phyloP scores from a whole-genome alignment of 2,329 filamentous ascomycete genomes.

The Dactylellina parvicollis region DNA sequence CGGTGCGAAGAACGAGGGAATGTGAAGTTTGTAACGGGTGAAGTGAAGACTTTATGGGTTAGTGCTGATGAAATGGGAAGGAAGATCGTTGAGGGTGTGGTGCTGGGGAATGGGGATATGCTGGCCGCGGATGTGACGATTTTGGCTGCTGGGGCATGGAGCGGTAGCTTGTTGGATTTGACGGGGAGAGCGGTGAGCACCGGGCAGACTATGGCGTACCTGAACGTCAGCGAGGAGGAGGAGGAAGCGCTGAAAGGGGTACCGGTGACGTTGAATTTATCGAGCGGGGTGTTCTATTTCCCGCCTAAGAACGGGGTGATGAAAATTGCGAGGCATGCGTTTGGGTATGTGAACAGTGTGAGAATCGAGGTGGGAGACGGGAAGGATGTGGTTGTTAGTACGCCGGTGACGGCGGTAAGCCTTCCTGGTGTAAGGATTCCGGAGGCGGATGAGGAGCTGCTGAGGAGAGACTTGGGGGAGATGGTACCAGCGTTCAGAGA shows the following conservation, averaged over 20 bases:
- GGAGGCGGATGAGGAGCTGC: slow-evolving; percentile 69
- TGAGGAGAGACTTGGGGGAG: slow-evolving; percentile 70
- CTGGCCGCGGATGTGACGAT: slow-evolving; percentile 77
- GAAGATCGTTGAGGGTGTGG: slow-evolving; percentile 68
- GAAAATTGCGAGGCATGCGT: slow-evolving; percentile 76
- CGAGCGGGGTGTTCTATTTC: slow-evolving; percentile 72
- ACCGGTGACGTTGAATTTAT: slow-evolving; percentile 78
- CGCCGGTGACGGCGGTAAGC: slow-evolving; percentile 65
- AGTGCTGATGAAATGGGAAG: slow-evolving; percentile 61
- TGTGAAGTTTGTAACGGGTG: slow-evolving; percentile 63
- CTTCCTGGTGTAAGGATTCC: slow-evolving; percentile 67
- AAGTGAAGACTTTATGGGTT: slow-evolving; percentile 64
- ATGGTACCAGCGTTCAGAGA: slow-evolving; percentile 71
- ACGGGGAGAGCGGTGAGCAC: slow-evolving; percentile 80
- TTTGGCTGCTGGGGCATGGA: slow-evolving; percentile 89
- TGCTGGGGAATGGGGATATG: slow-evolving; percentile 65
- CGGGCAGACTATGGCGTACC: slow-evolving; percentile 81
- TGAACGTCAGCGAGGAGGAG: slow-evolving; percentile 77
- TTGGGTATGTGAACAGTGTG: slow-evolving; percentile 69
- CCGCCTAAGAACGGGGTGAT: slow-evolving; percentile 71
- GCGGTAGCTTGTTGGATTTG: slow-evolving; percentile 78
- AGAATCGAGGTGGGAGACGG: slow-evolving; percentile 11
- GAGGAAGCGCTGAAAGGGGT: slow-evolving; percentile 71
- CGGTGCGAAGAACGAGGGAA: slow-evolving; percentile 63
- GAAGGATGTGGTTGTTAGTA: slow-evolving; percentile 35